Percentiles rank a stretch among this genome's conserved stretches.
Conservation (phyloP, 1,284 basidiomycete genomes). For the Somion occarium region DNA sequence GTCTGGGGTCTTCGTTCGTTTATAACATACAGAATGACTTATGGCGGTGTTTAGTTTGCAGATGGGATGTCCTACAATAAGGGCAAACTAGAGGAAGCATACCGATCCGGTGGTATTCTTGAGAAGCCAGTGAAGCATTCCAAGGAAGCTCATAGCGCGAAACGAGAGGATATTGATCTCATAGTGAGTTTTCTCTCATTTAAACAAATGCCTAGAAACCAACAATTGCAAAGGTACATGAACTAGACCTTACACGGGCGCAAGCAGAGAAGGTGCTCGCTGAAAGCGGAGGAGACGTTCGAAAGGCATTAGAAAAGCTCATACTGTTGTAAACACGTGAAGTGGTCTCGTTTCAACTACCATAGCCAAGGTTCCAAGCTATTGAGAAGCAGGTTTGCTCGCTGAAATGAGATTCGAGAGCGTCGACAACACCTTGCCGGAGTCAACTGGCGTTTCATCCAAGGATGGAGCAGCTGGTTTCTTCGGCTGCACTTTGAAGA, state of each 20-base stretch:
- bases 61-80: conserved; percentile 68
- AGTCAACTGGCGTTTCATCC: too few species aligned
- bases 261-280: conserved; percentile 55
- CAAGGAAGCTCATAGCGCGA: conserved; percentile 31
- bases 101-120: conserved; percentile 51
- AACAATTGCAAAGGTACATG: conserved; percentile 41
- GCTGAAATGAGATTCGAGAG: neutral
- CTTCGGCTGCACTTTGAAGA: too few species aligned
- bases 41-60: conserved; percentile 47
- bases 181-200: conserved; percentile 49
- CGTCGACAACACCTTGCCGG: neutral
- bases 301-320: conserved; percentile 26
- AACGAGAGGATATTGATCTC: conserved; percentile 60
- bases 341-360: neutral
- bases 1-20: conserved; percentile 45
- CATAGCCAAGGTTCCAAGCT: neutral
- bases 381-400: neutral
- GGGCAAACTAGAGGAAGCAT: conserved; percentile 59
- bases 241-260: conserved; percentile 55
- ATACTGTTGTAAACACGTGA: conserved; percentile 14
- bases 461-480: too few species aligned
- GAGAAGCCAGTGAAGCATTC: conserved; percentile 44
- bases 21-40: neutral
- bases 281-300: conserved; percentile 34
- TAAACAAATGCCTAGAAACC: neutral